These are phyloP conservation scores for Ophiostoma ulmi DNA, from an alignment of 2,329 filamentous ascomycete species.

Conservation along the genomic window DNA sequence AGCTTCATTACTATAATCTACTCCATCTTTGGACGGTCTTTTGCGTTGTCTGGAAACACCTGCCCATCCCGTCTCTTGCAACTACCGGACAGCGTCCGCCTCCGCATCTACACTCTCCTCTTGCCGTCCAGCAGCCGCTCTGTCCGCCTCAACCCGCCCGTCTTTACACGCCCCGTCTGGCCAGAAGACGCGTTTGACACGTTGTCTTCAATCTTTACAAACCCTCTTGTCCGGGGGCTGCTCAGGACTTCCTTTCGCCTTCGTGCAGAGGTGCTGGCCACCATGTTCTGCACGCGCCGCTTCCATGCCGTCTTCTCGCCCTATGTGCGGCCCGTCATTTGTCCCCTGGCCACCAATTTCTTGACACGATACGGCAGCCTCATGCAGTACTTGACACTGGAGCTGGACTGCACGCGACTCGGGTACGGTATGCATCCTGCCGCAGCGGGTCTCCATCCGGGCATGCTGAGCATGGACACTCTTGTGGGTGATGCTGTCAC, in stretches of 20 bases:
- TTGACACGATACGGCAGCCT: constrained; percentile 35
- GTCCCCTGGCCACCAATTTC: constrained; percentile 37
- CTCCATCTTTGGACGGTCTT: constrained; percentile 11
- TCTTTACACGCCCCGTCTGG: constrained; percentile 37
- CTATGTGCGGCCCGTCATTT: constrained; percentile 33
- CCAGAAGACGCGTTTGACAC: constrained; percentile 34
- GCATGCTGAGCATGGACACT: constrained; percentile 30
- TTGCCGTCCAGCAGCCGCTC: constrained; percentile 4
- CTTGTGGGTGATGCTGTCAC: constrained; percentile 33
- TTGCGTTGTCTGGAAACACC: background rate
- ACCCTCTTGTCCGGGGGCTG: background rate
- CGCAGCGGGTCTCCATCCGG: constrained; percentile 29
- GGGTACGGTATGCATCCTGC: constrained; percentile 32
- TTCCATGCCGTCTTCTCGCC: constrained; percentile 41
- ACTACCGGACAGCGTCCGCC: background rate
- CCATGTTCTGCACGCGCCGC: constrained; percentile 34
- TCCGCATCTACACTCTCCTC: background rate
- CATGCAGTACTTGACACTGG: constrained; percentile 38
- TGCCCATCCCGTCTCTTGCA: background rate
- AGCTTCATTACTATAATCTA: background rate
- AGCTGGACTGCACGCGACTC: constrained; percentile 40
- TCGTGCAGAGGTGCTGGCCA: constrained; percentile 37
- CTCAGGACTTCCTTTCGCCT: constrained; percentile 30
- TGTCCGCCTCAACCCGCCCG: constrained; percentile 31
- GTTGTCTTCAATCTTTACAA: constrained; percentile 29